Evolutionary conservation across 2,329 filamentous ascomycete genomes (phyloP), one percentile per base, ranked within the genome.

Genomic region (Penicillium crustosum): DNA sequence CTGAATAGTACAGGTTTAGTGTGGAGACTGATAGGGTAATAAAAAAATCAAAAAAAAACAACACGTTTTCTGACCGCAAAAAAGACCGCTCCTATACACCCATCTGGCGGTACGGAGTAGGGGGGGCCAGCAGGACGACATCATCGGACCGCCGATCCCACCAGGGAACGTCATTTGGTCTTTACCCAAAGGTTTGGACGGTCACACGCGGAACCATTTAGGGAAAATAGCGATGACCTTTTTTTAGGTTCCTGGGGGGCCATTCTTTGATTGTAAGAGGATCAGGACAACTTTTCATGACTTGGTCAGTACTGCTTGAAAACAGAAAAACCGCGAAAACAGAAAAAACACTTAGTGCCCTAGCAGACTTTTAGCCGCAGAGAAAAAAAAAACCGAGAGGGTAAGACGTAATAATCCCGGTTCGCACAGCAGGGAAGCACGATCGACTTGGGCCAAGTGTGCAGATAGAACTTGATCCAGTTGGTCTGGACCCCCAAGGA

Each of bases 401-500:
- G 15, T 7, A 52, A 51, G 53, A 55, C 53, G 48, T 38, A 51
- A 56, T 52, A 13, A 42, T 38, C 15, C 53, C 21, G 49, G 31
- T 19, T 51, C 49, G 12, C 19, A 49, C 39, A 60, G 44, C 44
- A 53, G 49, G 53, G 42, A 51, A 53, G 44, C 49, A 59, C 61
- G 33, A 53, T 56, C 41, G 51, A 57, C 42, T 41, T 48, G 50
- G 48, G 41, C 36, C 47, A 53, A 58, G 41, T 55, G 31, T 27
- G 43, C 38, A 38, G 36, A 25, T 29, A 56, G 53, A 35, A 41
- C 47, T 23, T 56, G 47, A 25, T 39, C 27, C 33, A 27, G 47
- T 58, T 35, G 59, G 66, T 61, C 64, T 66, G 64, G 65, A 57
- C 66, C 65, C 60, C 56, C 48, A 49, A 57, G 60, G 61, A 60